phyloP scores from a whole-genome alignment of 2,329 filamentous ascomycete species.

The Arachnopeziza araneosa region DNA sequence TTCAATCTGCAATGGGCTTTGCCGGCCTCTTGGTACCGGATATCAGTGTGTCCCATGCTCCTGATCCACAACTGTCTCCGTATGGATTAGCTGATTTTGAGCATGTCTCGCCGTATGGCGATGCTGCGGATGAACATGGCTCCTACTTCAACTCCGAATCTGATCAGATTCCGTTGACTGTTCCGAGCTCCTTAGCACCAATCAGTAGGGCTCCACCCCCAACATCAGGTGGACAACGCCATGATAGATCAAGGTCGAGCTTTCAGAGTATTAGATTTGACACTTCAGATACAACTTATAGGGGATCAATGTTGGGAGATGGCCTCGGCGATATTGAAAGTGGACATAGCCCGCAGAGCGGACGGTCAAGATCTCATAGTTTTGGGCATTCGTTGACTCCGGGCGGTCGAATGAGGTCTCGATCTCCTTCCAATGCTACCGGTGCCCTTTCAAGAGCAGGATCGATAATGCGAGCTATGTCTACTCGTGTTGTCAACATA shows the following conservation, averaged over 20 bases:
- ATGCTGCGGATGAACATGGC: constrained; percentile 19
- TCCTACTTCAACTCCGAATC: constrained; percentile 41
- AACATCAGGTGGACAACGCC: constrained; percentile 36
- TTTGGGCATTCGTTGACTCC: constrained; percentile 53
- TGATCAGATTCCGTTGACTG: constrained; percentile 55
- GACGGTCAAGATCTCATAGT: constrained; percentile 46
- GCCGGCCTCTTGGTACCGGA: constrained; percentile 30
- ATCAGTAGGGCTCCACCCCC: constrained; percentile 41
- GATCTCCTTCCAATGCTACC: constrained; percentile 58
- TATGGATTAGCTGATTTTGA: constrained; percentile 25
- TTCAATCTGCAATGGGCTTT: constrained; percentile 31
- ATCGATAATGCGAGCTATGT: constrained; percentile 79
- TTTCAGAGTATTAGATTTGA: constrained; percentile 50
- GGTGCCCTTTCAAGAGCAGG: constrained; percentile 64
- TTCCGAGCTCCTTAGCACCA: constrained; percentile 48
- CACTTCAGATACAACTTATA: constrained; percentile 30
- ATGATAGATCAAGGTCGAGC: constrained; percentile 41
- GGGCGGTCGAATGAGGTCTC: constrained; percentile 39
- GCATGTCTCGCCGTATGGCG: constrained; percentile 22
- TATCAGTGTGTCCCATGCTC: constrained; percentile 27
- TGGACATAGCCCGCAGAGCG: constrained; percentile 34
- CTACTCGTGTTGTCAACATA: constrained; percentile 94
- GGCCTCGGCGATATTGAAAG: constrained; percentile 56
- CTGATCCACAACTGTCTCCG: constrained; percentile 15
- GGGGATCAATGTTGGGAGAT: constrained; percentile 51